A percentile compares a stretch with the other conserved stretches of the same genome.
Conservation (phyloP, 805 yeast genomes). For the Saccharomycopsis amapae region DNA sequence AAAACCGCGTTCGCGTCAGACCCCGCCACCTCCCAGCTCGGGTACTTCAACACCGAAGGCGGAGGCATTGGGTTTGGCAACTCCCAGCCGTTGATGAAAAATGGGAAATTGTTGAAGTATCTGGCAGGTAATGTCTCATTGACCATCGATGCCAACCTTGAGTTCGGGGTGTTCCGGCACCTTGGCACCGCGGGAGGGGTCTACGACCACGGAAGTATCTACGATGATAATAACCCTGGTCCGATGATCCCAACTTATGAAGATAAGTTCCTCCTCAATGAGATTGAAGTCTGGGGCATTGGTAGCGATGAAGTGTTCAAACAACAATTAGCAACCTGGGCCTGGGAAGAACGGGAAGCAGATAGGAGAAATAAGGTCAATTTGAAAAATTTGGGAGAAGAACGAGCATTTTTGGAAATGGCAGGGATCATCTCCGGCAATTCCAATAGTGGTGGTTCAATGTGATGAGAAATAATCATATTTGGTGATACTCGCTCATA, state of each 20-base stretch:
- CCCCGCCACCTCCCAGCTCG: neutral
- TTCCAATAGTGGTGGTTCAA: slow-evolving; percentile 43
- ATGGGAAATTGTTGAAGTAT: slow-evolving; percentile 36
- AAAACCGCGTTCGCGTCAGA: slow-evolving; percentile 22
- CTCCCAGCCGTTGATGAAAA: slow-evolving; percentile 50
- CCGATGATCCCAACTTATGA: slow-evolving; percentile 40
- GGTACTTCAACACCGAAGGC: slow-evolving; percentile 63
- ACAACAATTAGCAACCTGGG: slow-evolving; percentile 74
- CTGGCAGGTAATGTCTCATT: slow-evolving; percentile 73
- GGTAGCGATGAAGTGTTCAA: slow-evolving; percentile 73
- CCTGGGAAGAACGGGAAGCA: slow-evolving; percentile 88
- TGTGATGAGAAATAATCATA: slow-evolving; percentile 27
- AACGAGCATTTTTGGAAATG: slow-evolving; percentile 67
- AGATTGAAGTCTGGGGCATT: slow-evolving; percentile 87
- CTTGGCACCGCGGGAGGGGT: slow-evolving; percentile 41
- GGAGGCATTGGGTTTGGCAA: slow-evolving; percentile 83
- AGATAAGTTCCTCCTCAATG: slow-evolving; percentile 61
- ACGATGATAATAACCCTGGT: neutral
- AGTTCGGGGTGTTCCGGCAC: slow-evolving; percentile 75
- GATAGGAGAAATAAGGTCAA: slow-evolving; percentile 69
- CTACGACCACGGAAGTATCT: slow-evolving; percentile 32
- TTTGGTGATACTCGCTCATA: no score
- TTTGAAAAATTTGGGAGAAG: slow-evolving; percentile 63
- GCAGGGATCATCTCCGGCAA: slow-evolving; percentile 41
- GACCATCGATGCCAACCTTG: slow-evolving; percentile 70